Conservation (phyloP, 2,329 filamentous ascomycete genomes). For the Exophiala alcalophila region DNA sequence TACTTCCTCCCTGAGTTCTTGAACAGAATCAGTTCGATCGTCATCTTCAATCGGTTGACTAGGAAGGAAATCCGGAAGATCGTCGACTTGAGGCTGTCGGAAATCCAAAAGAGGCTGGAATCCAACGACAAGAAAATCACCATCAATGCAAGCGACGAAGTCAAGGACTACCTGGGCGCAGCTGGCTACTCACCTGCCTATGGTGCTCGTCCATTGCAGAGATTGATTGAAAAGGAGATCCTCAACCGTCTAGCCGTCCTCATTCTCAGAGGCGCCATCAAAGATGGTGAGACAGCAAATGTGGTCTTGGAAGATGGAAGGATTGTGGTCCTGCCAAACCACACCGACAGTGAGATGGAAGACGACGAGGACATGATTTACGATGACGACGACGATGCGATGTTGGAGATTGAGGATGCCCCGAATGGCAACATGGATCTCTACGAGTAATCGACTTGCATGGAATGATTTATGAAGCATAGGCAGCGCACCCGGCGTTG, state of each 20-base stretch:
- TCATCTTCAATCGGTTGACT: conserved; percentile 97
- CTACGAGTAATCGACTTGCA: conserved; percentile 54
- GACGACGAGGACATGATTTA: conserved; percentile 70
- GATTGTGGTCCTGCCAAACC: conserved; percentile 71
- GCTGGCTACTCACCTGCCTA: conserved; percentile 95
- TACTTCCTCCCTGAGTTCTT: conserved; percentile 99
- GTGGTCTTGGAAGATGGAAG: conserved; percentile 78
- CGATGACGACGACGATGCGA: conserved; percentile 71
- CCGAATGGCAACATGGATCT: conserved; percentile 55
- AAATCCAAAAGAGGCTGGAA: conserved; percentile 88
- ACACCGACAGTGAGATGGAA: conserved; percentile 64
- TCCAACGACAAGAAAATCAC: conserved; percentile 79
- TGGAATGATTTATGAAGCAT: background rate
- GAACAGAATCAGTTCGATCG: conserved; percentile 91
- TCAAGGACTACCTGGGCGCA: conserved; percentile 87
- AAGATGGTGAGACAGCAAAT: conserved; percentile 77
- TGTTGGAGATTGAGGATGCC: conserved; percentile 65
- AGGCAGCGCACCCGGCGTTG: no score
- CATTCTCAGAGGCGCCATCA: conserved; percentile 79
- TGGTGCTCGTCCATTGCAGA: conserved; percentile 80
- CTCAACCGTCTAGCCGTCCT: conserved; percentile 89
- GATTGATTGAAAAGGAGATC: conserved; percentile 95
- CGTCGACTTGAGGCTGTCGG: conserved; percentile 80
- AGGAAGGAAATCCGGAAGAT: conserved; percentile 89
- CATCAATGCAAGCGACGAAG: conserved; percentile 80